Evolutionary conservation across 2,329 filamentous ascomycete genomes (phyloP).

Genomic region (Trichoderma brevicompactum): DNA sequence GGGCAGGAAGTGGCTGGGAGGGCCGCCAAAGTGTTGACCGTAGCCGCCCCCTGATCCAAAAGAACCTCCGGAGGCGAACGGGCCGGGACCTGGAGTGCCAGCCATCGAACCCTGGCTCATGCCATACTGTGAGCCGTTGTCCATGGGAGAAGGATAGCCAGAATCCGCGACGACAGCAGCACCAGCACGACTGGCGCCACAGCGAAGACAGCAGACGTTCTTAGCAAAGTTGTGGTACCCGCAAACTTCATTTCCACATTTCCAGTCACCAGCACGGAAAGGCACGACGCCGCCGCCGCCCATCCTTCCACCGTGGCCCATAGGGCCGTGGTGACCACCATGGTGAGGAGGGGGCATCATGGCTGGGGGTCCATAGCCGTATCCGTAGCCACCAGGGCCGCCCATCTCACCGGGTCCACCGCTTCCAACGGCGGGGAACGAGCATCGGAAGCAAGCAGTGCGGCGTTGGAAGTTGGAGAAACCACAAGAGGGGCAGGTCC

Average conservation of each 20-base stretch:
- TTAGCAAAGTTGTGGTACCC: slow-evolving; percentile 99
- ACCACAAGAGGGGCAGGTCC: slow-evolving; percentile 97
- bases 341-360: slow-evolving; percentile 82
- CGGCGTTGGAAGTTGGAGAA: slow-evolving; percentile 99
- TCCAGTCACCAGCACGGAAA: slow-evolving; percentile 98
- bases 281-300: slow-evolving; percentile 86
- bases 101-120: slow-evolving; percentile 90
- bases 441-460: slow-evolving; percentile 98
- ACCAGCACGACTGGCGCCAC: slow-evolving; percentile 90
- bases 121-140: slow-evolving; percentile 78
- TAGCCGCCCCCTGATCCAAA: slow-evolving; percentile 68
- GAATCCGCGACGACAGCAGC: slow-evolving; percentile 95
- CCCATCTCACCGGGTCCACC: slow-evolving; percentile 68
- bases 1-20: slow-evolving; percentile 87
- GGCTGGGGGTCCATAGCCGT: slow-evolving; percentile 70
- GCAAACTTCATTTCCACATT: slow-evolving; percentile 95
- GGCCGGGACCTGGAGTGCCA: slow-evolving; percentile 77
- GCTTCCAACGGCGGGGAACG: slow-evolving; percentile 90
- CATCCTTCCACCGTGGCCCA: slow-evolving; percentile 69
- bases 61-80: slow-evolving; percentile 71
- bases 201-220: slow-evolving; percentile 96
- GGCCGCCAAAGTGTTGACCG: slow-evolving; percentile 83
- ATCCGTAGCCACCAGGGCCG: slow-evolving; percentile 60
- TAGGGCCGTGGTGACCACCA: slow-evolving; percentile 64
- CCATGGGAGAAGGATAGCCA: slow-evolving; percentile 88